Conservation (phyloP, 164 flowering plant genomes). For the Annona squamosa region DNA sequence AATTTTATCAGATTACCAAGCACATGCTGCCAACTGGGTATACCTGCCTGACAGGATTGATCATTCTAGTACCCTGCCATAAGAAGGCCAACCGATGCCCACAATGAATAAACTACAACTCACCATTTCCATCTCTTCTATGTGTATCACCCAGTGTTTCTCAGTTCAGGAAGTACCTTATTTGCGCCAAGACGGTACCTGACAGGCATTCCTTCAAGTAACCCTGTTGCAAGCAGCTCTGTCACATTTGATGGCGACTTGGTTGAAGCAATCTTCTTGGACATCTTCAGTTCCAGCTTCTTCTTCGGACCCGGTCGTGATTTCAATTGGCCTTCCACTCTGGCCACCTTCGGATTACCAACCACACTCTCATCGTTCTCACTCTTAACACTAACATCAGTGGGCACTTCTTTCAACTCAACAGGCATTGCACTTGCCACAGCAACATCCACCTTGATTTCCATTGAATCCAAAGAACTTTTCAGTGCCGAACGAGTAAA, state of each 20-base stretch:
- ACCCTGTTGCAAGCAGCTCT: slow-evolving; percentile 58
- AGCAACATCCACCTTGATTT: neutral
- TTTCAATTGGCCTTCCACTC: slow-evolving; percentile 6
- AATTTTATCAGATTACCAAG: neutral
- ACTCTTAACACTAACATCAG: neutral
- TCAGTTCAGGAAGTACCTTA: neutral
- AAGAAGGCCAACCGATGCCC: neutral
- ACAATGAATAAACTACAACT: neutral
- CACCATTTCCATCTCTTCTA: neutral
- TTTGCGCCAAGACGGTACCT: slow-evolving; percentile 20
- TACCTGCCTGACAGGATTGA: neutral
- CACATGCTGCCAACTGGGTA: neutral
- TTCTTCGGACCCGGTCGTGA: neutral
- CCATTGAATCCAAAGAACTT: neutral
- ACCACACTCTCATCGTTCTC: neutral
- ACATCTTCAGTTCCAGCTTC: slow-evolving; percentile 28
- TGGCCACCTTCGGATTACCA: slow-evolving; percentile 1
- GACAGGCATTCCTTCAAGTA: slow-evolving; percentile 61
- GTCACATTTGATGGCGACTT: slow-evolving; percentile 38
- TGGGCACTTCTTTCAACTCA: neutral
- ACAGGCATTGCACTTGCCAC: neutral
- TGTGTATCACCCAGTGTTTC: neutral
- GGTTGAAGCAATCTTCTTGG: slow-evolving; percentile 27
- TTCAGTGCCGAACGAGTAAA: slow-evolving; percentile 14
- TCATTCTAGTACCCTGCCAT: neutral